Conservation (phyloP, 257 asterid genomes). For the Solanum chiquidenum region DNA sequence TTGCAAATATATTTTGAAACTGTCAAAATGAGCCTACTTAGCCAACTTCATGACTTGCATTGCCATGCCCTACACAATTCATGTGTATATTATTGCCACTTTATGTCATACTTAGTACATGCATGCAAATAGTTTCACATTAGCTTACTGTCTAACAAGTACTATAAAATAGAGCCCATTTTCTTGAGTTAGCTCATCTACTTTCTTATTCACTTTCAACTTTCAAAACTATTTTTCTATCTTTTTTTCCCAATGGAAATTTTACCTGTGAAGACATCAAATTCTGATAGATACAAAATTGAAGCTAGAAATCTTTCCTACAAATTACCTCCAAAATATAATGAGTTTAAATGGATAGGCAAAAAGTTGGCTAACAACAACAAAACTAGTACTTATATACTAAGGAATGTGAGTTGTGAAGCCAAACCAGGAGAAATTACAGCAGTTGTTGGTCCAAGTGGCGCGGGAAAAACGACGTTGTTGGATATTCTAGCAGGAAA, state of each 20-base stretch:
- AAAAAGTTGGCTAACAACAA: not conserved
- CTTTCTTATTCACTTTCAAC: constrained; percentile 5
- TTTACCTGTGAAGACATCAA: constrained; percentile 17
- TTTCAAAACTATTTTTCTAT: not conserved
- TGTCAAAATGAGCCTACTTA: not conserved
- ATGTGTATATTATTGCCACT: not conserved
- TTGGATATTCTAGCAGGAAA: constrained; percentile 51
- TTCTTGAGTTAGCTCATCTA: constrained; percentile 35
- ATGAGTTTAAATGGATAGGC: constrained; percentile 6
- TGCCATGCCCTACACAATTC: not conserved
- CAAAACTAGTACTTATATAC: constrained; percentile 14
- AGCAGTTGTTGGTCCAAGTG: constrained; percentile 76
- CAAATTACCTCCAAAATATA: constrained; percentile 18
- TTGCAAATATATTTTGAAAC: not conserved
- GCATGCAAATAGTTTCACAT: constrained; percentile 9
- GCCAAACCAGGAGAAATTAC: constrained; percentile 64
- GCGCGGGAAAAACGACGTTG: constrained; percentile 79
- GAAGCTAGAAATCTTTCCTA: constrained; percentile 36
- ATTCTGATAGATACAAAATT: constrained; percentile 22
- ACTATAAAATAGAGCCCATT: constrained; percentile 8
- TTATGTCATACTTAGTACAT: constrained; percentile 1
- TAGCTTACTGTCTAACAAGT: not conserved
- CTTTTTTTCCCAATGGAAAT: constrained; percentile 29
- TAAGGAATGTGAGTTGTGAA: constrained; percentile 43
- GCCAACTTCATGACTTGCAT: not conserved